Conservation (phyloP, 371 early-diverging fungal genomes). For the Apophysomyces ossiformis region DNA sequence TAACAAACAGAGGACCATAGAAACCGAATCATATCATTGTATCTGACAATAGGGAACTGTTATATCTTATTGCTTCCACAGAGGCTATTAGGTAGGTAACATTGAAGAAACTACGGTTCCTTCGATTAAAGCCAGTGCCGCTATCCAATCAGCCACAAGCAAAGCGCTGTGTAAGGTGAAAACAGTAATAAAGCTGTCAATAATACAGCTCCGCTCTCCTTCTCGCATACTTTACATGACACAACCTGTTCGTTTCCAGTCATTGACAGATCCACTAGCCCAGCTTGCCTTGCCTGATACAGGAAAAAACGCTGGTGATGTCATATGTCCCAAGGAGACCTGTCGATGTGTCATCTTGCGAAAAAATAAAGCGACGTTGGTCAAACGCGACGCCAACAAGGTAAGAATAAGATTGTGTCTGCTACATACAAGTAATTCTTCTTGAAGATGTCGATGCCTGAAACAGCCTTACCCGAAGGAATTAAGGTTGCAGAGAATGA, state of each 20-base stretch:
- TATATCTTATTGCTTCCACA: too few species aligned
- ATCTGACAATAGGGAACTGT: too few species aligned
- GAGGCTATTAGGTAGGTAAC: too few species aligned
- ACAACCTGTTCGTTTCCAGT: constrained; percentile 27
- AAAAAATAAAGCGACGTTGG: constrained; percentile 38
- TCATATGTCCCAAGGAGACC: constrained; percentile 45
- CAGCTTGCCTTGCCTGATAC: constrained; percentile 26
- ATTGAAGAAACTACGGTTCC: too few species aligned
- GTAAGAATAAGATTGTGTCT: constrained; percentile 20
- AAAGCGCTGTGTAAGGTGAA: too few species aligned
- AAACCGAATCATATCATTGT: too few species aligned
- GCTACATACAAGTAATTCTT: neutral
- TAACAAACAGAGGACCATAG: too few species aligned
- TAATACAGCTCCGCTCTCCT: neutral
- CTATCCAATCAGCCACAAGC: too few species aligned
- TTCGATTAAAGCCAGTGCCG: too few species aligned
- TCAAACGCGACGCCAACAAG: constrained; percentile 46
- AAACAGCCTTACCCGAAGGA: constrained; percentile 25
- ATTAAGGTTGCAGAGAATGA: constrained; percentile 7
- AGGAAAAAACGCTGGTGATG: constrained; percentile 37
- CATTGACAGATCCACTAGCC: constrained; percentile 27
- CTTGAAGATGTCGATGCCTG: constrained; percentile 33
- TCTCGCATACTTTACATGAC: constrained; percentile 11
- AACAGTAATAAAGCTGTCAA: too few species aligned
- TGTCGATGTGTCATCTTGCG: constrained; percentile 45